Percentiles rank a stretch among this genome's conserved stretches.
Evolutionary conservation across 1,284 basidiomycete genomes (phyloP).

Genomic region (Filobasidium uniguttulatum): DNA sequence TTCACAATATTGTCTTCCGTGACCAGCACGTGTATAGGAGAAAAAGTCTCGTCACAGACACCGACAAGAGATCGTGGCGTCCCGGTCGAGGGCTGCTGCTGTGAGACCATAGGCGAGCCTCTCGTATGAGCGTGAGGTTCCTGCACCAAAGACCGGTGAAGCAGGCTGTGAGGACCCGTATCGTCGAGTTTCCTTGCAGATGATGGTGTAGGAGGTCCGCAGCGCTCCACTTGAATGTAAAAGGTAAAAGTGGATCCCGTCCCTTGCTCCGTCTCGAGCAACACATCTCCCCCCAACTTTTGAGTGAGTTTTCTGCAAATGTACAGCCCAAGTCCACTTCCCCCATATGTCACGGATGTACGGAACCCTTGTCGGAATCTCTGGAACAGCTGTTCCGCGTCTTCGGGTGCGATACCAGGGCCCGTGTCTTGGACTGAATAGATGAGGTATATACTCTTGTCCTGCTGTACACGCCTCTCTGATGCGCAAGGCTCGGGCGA

Average conservation of each 20-base stretch:
- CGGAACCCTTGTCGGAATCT: constrained; percentile 20
- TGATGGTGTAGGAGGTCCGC: background rate
- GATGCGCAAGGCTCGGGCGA: background rate
- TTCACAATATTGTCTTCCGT: constrained; percentile 22
- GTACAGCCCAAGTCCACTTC: constrained; percentile 19
- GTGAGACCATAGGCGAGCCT: background rate
- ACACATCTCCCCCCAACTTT: constrained; percentile 20
- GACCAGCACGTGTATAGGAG: constrained; percentile 14
- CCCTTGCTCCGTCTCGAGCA: constrained; percentile 15
- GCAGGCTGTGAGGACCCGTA: background rate
- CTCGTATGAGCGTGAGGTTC: background rate
- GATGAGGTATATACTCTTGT: constrained; percentile 12
- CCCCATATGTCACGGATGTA: constrained; percentile 23
- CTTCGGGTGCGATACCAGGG: constrained; percentile 16
- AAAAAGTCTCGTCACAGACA: too few species aligned
- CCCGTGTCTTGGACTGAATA: constrained; percentile 20
- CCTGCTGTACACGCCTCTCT: background rate
- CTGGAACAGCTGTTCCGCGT: constrained; percentile 19
- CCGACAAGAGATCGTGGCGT: too few species aligned
- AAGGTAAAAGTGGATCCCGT: constrained; percentile 18
- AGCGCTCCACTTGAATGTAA: constrained; percentile 10
- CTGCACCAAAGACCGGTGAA: background rate
- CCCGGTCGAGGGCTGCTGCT: too few species aligned
- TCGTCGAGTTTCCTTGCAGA: background rate
- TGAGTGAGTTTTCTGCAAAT: constrained; percentile 18